Percentiles rank a stretch among this genome's conserved stretches.
phyloP scores from a whole-genome alignment of 108 stramenopile species.

The Parmales sp. region DNA sequence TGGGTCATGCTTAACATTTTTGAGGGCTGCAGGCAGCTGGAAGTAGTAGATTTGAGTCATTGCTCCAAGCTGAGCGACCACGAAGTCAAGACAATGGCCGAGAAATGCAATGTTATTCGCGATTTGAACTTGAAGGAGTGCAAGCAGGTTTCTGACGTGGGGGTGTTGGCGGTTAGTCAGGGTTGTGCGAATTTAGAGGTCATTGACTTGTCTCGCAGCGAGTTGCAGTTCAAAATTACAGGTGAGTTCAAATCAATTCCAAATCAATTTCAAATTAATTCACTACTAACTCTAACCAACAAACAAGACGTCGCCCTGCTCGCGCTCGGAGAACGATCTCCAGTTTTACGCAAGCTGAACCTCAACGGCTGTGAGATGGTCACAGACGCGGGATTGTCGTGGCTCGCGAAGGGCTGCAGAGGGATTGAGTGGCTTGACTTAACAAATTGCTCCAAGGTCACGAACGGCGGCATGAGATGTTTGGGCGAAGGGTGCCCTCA shows the following conservation, averaged over 20 bases:
- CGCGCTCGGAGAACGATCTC: constrained; percentile 32
- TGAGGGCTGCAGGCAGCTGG: constrained; percentile 31
- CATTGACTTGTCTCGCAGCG: constrained; percentile 28
- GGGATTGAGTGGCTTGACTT: constrained; percentile 32
- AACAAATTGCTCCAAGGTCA: constrained; percentile 35
- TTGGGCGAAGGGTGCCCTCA: constrained; percentile 30
- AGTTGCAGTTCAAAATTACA: constrained; percentile 19
- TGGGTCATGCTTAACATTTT: constrained; percentile 44
- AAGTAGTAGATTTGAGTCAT: constrained; percentile 29
- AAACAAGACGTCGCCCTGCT: constrained; percentile 43
- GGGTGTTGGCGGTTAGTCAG: constrained; percentile 28
- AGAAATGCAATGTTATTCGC: constrained; percentile 16
- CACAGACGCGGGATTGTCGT: constrained; percentile 37
- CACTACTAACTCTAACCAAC: too few species aligned
- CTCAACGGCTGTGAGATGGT: constrained; percentile 40
- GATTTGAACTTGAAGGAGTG: constrained; percentile 36
- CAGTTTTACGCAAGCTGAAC: constrained; percentile 19
- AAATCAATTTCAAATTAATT: constrained; percentile 26
- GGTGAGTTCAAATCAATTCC: background rate
- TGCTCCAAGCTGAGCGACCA: constrained; percentile 31
- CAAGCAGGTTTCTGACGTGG: constrained; percentile 32
- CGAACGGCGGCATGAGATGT: constrained; percentile 34
- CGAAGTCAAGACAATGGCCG: constrained; percentile 29
- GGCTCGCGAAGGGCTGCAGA: constrained; percentile 34
- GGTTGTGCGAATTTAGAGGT: constrained; percentile 27